Conservation (phyloP, 2,329 filamentous ascomycete genomes). For the Drechslera avenae region DNA sequence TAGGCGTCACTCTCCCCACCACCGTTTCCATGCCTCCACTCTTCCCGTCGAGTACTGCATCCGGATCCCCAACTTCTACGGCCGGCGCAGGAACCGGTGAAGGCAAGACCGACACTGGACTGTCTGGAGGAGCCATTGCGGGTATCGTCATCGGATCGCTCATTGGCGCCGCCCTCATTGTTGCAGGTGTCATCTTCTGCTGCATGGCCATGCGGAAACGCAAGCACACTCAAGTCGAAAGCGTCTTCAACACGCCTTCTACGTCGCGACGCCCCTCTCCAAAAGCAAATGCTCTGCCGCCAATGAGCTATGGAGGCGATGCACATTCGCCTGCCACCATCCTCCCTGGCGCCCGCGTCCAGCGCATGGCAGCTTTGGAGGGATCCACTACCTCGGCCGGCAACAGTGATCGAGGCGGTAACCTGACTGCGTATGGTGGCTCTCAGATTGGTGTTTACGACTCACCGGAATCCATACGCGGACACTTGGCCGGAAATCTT, state of each 20-base stretch:
- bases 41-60: constrained; percentile 64
- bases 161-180: constrained; percentile 71
- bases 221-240: constrained; percentile 66
- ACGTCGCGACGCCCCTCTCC: constrained; percentile 57
- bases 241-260: constrained; percentile 87
- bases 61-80: constrained; percentile 55
- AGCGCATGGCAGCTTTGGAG: constrained; percentile 93
- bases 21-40: constrained; percentile 65
- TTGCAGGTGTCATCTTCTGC: constrained; percentile 63
- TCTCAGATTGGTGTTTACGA: constrained; percentile 49
- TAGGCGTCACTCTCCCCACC: constrained; percentile 76
- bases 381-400: constrained; percentile 62
- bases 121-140: constrained; percentile 88
- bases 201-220: constrained; percentile 65
- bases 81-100: constrained; percentile 30
- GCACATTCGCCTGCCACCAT: constrained; percentile 53
- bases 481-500: constrained; percentile 49
- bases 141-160: constrained; percentile 86
- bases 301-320: constrained; percentile 52
- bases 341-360: constrained; percentile 84
- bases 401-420: constrained; percentile 49
- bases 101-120: constrained; percentile 49
- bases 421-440: constrained; percentile 29
- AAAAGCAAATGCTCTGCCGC: constrained; percentile 39
- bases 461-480: constrained; percentile 70